Base-by-base conservation (phyloP, 352 stramenopile species). In the Globisporangium ultimum region DNA sequence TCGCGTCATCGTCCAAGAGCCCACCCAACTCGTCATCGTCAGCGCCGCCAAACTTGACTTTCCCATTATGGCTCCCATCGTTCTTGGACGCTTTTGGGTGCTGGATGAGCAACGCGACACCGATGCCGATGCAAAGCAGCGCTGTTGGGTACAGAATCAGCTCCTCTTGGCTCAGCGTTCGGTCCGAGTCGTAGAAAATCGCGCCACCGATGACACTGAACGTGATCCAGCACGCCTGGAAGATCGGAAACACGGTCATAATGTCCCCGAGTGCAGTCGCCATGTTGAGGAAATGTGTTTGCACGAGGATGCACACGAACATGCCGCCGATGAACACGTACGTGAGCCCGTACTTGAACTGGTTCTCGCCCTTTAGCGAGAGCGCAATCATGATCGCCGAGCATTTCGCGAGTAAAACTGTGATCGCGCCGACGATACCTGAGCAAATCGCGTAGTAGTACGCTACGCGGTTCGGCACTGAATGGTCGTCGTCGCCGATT, bases 231-330 rank as follows among this genome's bases (percentile, higher is more conserved):
- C 76, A 92, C 34, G 84, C 82, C 58, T 95, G 87, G 60, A 95
- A 95, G 64, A 90, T 91, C 18, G 87, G 87, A 54, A 92, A 95
- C 40, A 95, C 87, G 13, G 84, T 95, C 84, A 95, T 94, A 66
- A 91, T 93, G 60, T 95, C 83, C 14, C 87, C 87, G 46, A 93
- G 58, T 12, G 84, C 58, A 46, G 83, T 95, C 7, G 87, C 87
- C 69, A 93, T 80, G 60, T 95, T 95, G 53, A 95, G 77, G 60
- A 95, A 88, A 54, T 95, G 84, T 32, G 87, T 95, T 61, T 95
- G 87, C 42, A 94, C 72, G 20, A 95, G 71, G 58, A 95, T 90
- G 55, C 78, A 93, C 43, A 89, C 71, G 48, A 95, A 82, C 80
- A 95, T 95, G 54, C 84, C 87, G 20, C 84, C 84, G 21, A 93